Evolutionary conservation across 2,329 filamentous ascomycete species (phyloP).

Genomic region (Graphilbum fragrans): DNA sequence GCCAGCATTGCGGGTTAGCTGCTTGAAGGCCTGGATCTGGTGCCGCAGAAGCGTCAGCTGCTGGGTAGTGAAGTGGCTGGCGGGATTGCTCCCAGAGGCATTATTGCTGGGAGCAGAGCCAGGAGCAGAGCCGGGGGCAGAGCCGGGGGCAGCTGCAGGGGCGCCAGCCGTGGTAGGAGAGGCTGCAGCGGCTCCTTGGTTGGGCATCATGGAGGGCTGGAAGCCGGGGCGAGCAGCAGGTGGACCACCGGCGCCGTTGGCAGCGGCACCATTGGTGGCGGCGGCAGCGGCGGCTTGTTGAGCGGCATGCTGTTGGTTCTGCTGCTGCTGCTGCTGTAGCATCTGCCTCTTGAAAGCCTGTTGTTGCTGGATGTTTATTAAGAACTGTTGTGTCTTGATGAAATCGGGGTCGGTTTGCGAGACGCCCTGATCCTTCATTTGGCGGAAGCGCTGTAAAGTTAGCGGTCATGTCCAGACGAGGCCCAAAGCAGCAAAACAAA

Average conservation of each 20-base stretch:
- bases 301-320: slow-evolving; percentile 16
- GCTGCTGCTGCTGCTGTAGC: slow-evolving; percentile 29
- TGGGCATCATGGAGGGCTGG: not conserved
- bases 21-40: slow-evolving; percentile 86
- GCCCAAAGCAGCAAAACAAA: not conserved
- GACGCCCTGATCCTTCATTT: slow-evolving; percentile 79
- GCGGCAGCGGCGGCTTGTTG: slow-evolving; percentile 27
- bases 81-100: slow-evolving; percentile 13
- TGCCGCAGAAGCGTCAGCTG: slow-evolving; percentile 69
- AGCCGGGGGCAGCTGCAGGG: slow-evolving; percentile 18
- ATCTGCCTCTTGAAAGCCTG: slow-evolving; percentile 16
- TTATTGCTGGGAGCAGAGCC: slow-evolving; percentile 15
- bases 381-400: slow-evolving; percentile 66
- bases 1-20: slow-evolving; percentile 75
- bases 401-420: slow-evolving; percentile 76
- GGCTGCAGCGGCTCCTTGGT: slow-evolving; percentile 12
- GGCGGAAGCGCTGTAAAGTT: slow-evolving; percentile 62
- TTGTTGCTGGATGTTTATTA: slow-evolving; percentile 47
- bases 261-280: slow-evolving; percentile 2
- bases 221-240: not conserved
- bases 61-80: slow-evolving; percentile 58
- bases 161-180: slow-evolving; percentile 11
- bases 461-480: too few species aligned
- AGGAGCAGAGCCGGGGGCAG: slow-evolving; percentile 10
- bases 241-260: not conserved